Evolutionary conservation across 805 yeast species (phyloP).

Genomic region (Nakazawaea populi): DNA sequence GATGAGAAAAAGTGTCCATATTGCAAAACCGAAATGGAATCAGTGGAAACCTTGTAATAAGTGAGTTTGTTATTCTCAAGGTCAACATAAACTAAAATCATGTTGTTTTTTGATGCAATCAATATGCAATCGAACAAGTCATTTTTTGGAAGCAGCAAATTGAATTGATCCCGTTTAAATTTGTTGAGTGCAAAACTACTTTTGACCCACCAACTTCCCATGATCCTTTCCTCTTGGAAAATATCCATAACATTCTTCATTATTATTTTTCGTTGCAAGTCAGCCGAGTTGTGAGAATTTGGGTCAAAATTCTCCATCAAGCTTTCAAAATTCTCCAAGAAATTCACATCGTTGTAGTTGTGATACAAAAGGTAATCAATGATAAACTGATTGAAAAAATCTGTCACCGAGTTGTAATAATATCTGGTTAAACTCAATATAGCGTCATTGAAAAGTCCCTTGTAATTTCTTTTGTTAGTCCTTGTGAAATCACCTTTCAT

Average conservation of each 20-base stretch:
- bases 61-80: slow-evolving; percentile 14
- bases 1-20: slow-evolving; percentile 23
- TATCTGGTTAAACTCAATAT: slow-evolving; percentile 34
- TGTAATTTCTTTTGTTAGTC: slow-evolving; percentile 33
- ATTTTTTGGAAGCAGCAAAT: slow-evolving; percentile 6
- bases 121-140: slow-evolving; percentile 19
- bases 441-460: slow-evolving; percentile 38
- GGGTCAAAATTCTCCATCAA: slow-evolving; percentile 25
- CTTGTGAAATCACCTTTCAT: slow-evolving; percentile 43
- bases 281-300: slow-evolving; percentile 14
- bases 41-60: slow-evolving; percentile 15
- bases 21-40: slow-evolving; percentile 17
- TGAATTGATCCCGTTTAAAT: not conserved
- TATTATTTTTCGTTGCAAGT: slow-evolving; percentile 12
- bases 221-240: slow-evolving; percentile 17
- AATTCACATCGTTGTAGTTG: slow-evolving; percentile 16
- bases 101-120: slow-evolving; percentile 17
- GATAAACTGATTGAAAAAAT: slow-evolving; percentile 37
- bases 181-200: slow-evolving; percentile 12
- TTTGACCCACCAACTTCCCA: slow-evolving; percentile 29
- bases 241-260: slow-evolving; percentile 13
- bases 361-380: slow-evolving; percentile 35
- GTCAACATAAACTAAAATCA: slow-evolving; percentile 20
- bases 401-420: slow-evolving; percentile 37
- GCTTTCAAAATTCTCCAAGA: slow-evolving; percentile 35